Percentiles rank a stretch among this genome's conserved stretches.
These are phyloP conservation scores for Hamigera avellanea DNA, from an alignment of 495 filamentous ascomycete genomes.

Conservation along the genomic window DNA sequence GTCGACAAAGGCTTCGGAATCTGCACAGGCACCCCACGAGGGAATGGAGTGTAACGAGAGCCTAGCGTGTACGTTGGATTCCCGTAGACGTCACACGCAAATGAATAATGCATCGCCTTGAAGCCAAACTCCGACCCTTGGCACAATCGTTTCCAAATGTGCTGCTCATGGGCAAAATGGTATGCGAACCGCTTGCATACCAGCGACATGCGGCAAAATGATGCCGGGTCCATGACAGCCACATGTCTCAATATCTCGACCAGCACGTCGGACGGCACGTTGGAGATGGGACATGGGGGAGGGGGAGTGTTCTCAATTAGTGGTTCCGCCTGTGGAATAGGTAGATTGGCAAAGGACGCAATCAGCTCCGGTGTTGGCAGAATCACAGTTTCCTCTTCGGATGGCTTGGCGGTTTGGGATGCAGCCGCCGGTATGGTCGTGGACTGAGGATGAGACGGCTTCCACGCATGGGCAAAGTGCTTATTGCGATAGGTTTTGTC, in stretches of 20 bases:
- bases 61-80: conserved; percentile 35
- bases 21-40: conserved; percentile 14
- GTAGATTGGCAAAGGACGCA: conserved; percentile 52
- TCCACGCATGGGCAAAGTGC: conserved; percentile 58
- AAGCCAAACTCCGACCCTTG: conserved; percentile 63
- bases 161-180: conserved; percentile 71
- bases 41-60: conserved; percentile 31
- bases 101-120: conserved; percentile 74
- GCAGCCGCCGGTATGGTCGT: conserved; percentile 41
- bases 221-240: conserved; percentile 64
- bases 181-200: conserved; percentile 85
- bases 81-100: conserved; percentile 51
- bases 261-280: conserved; percentile 73
- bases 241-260: conserved; percentile 59
- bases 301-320: conserved; percentile 51
- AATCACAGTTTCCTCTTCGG: conserved; percentile 18
- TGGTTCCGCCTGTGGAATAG: conserved; percentile 48
- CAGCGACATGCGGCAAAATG: conserved; percentile 64
- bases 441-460: conserved; percentile 38
- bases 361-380: conserved; percentile 61
- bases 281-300: conserved; percentile 66
- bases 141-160: conserved; percentile 79
- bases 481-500: conserved; percentile 83
- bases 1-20: conserved; percentile 27
- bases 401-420: conserved; percentile 42